Evolutionary conservation across 805 yeast species (phyloP), one percentile per base, ranked within the genome.

Genomic region (Wickerhamiella sergipiensis): DNA sequence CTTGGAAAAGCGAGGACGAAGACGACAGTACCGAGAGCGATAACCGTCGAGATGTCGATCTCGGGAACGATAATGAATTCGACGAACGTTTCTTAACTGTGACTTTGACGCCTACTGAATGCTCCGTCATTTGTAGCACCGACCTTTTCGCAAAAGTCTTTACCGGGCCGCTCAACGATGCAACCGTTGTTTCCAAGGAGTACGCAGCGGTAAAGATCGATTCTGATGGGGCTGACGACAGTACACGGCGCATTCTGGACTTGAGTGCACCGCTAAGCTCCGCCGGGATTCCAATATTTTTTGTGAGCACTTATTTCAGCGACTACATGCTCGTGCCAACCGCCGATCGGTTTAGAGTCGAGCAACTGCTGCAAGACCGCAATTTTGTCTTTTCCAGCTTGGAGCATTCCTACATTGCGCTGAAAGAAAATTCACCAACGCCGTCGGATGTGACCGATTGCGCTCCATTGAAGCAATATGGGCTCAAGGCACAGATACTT

Each of bases 251-350:
- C 43, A 79, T 80, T 15, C 61, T 80, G 45, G 77, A 76, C 50
- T 64, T 81, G 40, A 78, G 83, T 1, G 68, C 70, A 48, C 85
- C 85, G 0, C 64, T 81, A n/a, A 73, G 82, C 0, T 67, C 69
- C 39, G 77, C 77, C 46, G 71, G 70, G 17, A 78, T 81, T 29
- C 73, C 85, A 1, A 67, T 81, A 33, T 80, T 79, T 59, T 81
- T 80, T 63, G 62, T 81, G 31, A 73, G 80, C 17, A 77, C 80
- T 33, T 82, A 80, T 63, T 80, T 78, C 62, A 74, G 79, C 42
- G 84, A 80, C 62, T 76, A 77, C 46, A 80, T 81, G 21, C 65
- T 81, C 46, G 70, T 80, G n/a, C 86, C 86, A 0, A 62, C 61
- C 38, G 57, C 60, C 6, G 67, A 70, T 6, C 71, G 72, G 53